Percentiles rank a stretch among this genome's conserved stretches.
phyloP scores from a whole-genome alignment of 2,329 filamentous ascomycete species.

The Epichloe coenophiala region DNA sequence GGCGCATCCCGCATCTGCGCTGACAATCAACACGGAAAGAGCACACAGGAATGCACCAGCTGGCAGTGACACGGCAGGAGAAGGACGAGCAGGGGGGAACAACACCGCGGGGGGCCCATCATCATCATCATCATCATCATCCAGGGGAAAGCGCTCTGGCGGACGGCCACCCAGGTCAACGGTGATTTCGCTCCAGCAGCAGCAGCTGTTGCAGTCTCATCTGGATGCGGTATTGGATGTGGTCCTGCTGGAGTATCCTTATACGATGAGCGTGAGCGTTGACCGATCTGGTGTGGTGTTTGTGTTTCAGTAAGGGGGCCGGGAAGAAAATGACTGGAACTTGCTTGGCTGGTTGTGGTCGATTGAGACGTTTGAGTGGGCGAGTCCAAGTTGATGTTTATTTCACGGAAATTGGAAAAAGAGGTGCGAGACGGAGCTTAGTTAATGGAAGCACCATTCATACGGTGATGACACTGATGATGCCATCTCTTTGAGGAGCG shows the following conservation, averaged over 20 bases:
- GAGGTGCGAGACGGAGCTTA: too few species aligned
- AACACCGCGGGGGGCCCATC: too few species aligned
- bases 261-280: constrained; percentile 83
- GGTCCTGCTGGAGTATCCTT: constrained; percentile 75
- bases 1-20: constrained; percentile 45
- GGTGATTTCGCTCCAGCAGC: constrained; percentile 78
- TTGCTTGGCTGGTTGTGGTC: too few species aligned
- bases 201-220: constrained; percentile 73
- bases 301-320: constrained; percentile 49
- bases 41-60: constrained; percentile 27
- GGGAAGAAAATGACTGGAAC: too few species aligned
- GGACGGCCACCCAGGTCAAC: constrained; percentile 55
- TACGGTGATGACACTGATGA: too few species aligned
- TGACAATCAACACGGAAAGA: constrained; percentile 55
- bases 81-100: not conserved
- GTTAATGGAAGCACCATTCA: too few species aligned
- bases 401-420: too few species aligned
- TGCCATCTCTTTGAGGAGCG: too few species aligned
- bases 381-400: too few species aligned
- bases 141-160: constrained; percentile 16
- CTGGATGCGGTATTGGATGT: constrained; percentile 81
- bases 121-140: constrained; percentile 4
- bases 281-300: constrained; percentile 84
- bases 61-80: not conserved
- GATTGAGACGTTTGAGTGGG: too few species aligned